Conservation (phyloP, 1,139 yeast species). For the Nakaseomyces delphensis region DNA sequence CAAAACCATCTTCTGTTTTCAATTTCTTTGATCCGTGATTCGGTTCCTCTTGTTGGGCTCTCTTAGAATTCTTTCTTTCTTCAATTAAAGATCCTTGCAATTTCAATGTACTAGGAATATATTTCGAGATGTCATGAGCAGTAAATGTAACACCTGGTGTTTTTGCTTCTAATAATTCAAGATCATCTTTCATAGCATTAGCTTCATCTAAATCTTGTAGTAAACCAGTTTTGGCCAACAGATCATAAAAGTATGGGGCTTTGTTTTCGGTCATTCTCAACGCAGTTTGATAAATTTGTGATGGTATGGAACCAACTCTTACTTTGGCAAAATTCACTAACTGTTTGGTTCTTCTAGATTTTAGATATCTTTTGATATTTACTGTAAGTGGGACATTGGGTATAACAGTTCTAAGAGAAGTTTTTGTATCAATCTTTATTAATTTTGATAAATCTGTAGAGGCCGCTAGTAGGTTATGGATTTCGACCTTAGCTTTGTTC, state of each 20-base stretch:
- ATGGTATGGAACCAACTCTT: constrained; percentile 61
- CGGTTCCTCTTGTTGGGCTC: constrained; percentile 16
- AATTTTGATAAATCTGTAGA: constrained; percentile 34
- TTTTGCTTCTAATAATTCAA: constrained; percentile 30
- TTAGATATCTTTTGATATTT: constrained; percentile 58
- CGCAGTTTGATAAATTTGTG: constrained; percentile 55
- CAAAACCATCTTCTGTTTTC: constrained; percentile 38
- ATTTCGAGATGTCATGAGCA: constrained; percentile 45
- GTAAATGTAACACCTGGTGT: constrained; percentile 34
- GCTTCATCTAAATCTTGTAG: constrained; percentile 37
- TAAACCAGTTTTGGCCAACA: constrained; percentile 32
- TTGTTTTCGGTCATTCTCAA: constrained; percentile 51
- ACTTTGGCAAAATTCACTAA: constrained; percentile 56
- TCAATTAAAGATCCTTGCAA: constrained; percentile 42
- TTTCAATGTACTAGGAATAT: constrained; percentile 34
- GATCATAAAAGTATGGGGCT: constrained; percentile 38
- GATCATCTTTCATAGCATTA: constrained; percentile 32
- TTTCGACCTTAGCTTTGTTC: constrained; percentile 42
- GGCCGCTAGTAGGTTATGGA: constrained; percentile 20
- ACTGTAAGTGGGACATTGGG: constrained; percentile 49
- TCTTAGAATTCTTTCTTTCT: constrained; percentile 24
- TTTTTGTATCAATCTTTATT: constrained; percentile 32
- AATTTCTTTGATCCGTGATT: constrained; percentile 28
- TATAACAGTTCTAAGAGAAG: constrained; percentile 36
- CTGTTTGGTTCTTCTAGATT: constrained; percentile 55